Percentiles rank a stretch among this genome's conserved stretches.
These are phyloP conservation scores for Botrytis hyacinthi DNA, from an alignment of 2,329 filamentous ascomycete species.

Conservation along the genomic window DNA sequence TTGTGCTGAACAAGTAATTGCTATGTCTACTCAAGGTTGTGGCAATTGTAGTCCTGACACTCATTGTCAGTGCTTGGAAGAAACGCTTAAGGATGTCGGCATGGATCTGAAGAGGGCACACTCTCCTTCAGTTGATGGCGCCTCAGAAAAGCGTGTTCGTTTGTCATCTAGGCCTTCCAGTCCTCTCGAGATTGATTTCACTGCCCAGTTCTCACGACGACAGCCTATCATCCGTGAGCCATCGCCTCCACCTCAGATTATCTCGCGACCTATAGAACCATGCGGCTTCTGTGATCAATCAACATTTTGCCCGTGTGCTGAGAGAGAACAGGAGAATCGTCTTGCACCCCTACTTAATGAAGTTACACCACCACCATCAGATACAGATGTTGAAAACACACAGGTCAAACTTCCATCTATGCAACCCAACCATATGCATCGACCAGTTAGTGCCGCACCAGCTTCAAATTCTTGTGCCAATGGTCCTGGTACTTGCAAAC, in stretches of 20 bases:
- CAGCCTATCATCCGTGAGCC: constrained; percentile 30
- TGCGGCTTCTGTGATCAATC: constrained; percentile 84
- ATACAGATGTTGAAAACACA: constrained; percentile 54
- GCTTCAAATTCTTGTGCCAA: constrained; percentile 43
- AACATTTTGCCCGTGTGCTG: constrained; percentile 76
- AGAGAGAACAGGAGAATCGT: constrained; percentile 34
- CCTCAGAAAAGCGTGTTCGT: constrained; percentile 55
- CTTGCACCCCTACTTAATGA: constrained; percentile 49
- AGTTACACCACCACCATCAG: constrained; percentile 52
- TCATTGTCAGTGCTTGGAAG: constrained; percentile 61
- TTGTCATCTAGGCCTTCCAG: constrained; percentile 46
- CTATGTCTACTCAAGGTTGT: constrained; percentile 57
- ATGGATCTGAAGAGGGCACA: constrained; percentile 36
- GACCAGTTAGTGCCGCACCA: constrained; percentile 27
- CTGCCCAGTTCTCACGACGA: constrained; percentile 54
- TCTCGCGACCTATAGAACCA: constrained; percentile 54
- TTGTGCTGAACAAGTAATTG: constrained; percentile 58
- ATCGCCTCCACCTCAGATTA: constrained; percentile 24
- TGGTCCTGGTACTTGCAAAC: constrained; percentile 74
- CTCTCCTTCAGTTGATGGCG: constrained; percentile 30
- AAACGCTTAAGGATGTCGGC: constrained; percentile 36
- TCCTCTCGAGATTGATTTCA: constrained; percentile 71
- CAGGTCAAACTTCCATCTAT: constrained; percentile 58
- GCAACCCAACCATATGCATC: constrained; percentile 38
- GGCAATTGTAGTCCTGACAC: constrained; percentile 62